Conservation (phyloP, 176 grass and related monocot species). For the Oryza rufipogon region DNA sequence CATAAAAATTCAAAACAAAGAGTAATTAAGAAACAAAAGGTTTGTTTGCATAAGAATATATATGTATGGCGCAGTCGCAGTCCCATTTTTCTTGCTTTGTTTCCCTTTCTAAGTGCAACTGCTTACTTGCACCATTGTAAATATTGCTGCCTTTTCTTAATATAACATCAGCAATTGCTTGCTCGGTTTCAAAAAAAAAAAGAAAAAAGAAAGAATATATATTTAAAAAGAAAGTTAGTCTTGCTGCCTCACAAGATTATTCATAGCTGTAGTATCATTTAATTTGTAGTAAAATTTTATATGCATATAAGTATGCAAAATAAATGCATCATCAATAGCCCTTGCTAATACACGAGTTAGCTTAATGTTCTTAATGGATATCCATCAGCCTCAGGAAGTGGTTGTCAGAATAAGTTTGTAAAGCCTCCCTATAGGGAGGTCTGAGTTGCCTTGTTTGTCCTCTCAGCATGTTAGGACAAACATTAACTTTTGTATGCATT, state of each 20-base stretch:
- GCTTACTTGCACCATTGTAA: no score
- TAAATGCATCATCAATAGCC: neutral
- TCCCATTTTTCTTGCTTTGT: no score
- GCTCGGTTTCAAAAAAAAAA: no score
- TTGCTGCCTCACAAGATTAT: neutral
- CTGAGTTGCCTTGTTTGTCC: constrained; percentile 2
- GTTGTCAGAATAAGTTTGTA: neutral
- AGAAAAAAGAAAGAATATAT: neutral
- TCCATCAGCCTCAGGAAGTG: neutral
- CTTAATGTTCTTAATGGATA: neutral
- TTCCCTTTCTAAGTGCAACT: no score
- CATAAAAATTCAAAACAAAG: neutral
- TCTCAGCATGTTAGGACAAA: neutral
- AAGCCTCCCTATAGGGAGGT: neutral
- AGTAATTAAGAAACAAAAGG: neutral
- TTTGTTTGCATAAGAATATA: neutral
- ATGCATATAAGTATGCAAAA: neutral
- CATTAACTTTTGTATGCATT: neutral
- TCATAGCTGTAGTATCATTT: neutral
- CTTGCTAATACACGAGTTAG: neutral
- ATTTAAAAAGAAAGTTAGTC: neutral
- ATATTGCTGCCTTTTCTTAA: no score
- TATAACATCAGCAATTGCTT: no score
- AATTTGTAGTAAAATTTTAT: neutral
- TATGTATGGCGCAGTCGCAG: neutral